Conservation (phyloP, 1,284 basidiomycete genomes). For the Leccinum fuscescens region DNA sequence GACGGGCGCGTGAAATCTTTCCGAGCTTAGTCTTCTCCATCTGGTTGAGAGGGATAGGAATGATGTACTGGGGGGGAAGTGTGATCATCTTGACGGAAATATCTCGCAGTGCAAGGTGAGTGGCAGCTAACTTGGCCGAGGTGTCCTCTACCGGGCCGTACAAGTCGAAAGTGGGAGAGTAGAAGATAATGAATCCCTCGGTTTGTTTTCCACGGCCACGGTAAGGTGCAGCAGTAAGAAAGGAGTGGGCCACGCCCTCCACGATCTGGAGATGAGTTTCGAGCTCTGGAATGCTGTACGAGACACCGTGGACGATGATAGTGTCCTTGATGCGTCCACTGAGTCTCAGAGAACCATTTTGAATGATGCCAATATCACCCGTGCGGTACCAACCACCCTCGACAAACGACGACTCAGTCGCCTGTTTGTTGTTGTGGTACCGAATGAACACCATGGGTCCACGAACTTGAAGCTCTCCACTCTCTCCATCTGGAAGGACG, state of each 20-base stretch:
- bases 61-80: constrained; percentile 21
- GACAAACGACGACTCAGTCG: constrained; percentile 36
- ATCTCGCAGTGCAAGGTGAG: constrained; percentile 21
- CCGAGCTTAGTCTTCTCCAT: constrained; percentile 31
- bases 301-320: constrained; percentile 41
- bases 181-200: constrained; percentile 26
- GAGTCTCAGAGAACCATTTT: constrained; percentile 34
- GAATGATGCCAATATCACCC: constrained; percentile 37
- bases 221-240: constrained; percentile 33
- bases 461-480: constrained; percentile 36
- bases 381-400: constrained; percentile 42
- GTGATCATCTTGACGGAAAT: constrained; percentile 28
- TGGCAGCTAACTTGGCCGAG: constrained; percentile 13
- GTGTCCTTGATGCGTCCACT: constrained; percentile 41
- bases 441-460: constrained; percentile 37
- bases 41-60: constrained; percentile 23
- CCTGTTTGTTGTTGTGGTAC: constrained; percentile 37
- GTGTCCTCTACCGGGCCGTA: constrained; percentile 14
- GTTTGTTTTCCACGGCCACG: constrained; percentile 26
- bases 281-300: constrained; percentile 37
- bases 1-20: constrained; percentile 24
- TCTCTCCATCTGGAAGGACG: constrained; percentile 23
- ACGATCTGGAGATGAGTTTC: constrained; percentile 40
- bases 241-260: constrained; percentile 34
- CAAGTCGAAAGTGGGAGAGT: constrained; percentile 25